A percentile compares a stretch with the other conserved stretches of the same genome.
These are phyloP conservation scores for Erysiphe pulchra DNA, from an alignment of 2,329 filamentous ascomycete species.

Conservation along the genomic window DNA sequence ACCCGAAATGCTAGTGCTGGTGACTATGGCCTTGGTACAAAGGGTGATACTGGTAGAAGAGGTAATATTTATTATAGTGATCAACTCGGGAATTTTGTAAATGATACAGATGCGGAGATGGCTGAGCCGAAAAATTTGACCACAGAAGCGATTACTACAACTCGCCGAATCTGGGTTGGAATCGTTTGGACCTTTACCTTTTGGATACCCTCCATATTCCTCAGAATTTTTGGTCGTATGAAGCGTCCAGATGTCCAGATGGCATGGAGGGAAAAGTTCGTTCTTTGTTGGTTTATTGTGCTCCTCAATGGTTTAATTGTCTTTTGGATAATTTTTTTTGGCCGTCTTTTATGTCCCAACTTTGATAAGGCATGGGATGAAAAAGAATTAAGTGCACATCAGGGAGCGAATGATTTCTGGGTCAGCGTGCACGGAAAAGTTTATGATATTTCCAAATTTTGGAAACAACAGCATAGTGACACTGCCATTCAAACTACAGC, in stretches of 20 bases:
- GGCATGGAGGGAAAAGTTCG: constrained; percentile 90
- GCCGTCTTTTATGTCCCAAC: constrained; percentile 67
- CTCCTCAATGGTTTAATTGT: constrained; percentile 59
- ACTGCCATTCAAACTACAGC: constrained; percentile 31
- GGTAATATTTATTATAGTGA: constrained; percentile 50
- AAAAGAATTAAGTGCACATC: constrained; percentile 43
- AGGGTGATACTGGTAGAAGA: constrained; percentile 49
- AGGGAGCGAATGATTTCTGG: constrained; percentile 52
- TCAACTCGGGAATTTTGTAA: constrained; percentile 37
- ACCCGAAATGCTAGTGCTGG: constrained; percentile 34
- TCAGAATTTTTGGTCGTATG: constrained; percentile 75
- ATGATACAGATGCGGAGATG: constrained; percentile 49
- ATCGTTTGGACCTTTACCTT: constrained; percentile 74
- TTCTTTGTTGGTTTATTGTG: constrained; percentile 55
- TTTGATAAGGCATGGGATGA: constrained; percentile 68
- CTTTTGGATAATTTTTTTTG: constrained; percentile 82
- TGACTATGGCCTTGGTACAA: constrained; percentile 71
- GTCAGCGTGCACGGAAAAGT: constrained; percentile 73
- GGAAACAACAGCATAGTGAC: constrained; percentile 63
- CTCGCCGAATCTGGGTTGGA: constrained; percentile 53
- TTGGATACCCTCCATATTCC: constrained; percentile 72
- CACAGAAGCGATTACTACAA: constrained; percentile 33
- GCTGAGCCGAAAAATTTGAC: constrained; percentile 54
- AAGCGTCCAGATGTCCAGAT: constrained; percentile 88
- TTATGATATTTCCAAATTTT: constrained; percentile 82